Conservation (phyloP, 1,139 yeast species). For the Diutina siamensis region DNA sequence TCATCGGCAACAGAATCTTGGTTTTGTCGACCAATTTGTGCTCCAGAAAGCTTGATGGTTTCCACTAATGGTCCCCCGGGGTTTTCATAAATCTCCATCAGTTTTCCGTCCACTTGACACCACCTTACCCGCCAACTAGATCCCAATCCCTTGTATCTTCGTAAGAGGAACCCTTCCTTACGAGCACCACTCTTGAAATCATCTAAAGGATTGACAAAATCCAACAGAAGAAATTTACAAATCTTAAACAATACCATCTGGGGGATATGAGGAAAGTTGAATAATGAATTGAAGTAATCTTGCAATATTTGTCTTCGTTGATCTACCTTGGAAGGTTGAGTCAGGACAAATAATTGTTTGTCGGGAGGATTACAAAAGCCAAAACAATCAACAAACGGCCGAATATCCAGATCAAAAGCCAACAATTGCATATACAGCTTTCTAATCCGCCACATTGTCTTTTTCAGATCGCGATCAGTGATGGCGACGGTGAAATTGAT, state of each 20-base stretch:
- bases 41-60: slow-evolving; percentile 41
- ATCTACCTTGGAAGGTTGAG: slow-evolving; percentile 59
- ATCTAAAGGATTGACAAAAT: slow-evolving; percentile 55
- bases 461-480: slow-evolving; percentile 43
- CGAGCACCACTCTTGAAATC: slow-evolving; percentile 42
- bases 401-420: slow-evolving; percentile 44
- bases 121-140: slow-evolving; percentile 64
- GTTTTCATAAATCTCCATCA: slow-evolving; percentile 46
- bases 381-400: slow-evolving; percentile 44
- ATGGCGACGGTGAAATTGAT: slow-evolving; percentile 51
- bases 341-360: slow-evolving; percentile 39
- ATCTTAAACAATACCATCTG: slow-evolving; percentile 38
- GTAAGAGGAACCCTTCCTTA: slow-evolving; percentile 60
- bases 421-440: slow-evolving; percentile 47
- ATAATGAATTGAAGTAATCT: slow-evolving; percentile 48
- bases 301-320: slow-evolving; percentile 42
- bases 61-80: slow-evolving; percentile 54
- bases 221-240: slow-evolving; percentile 59
- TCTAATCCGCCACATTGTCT: slow-evolving; percentile 63
- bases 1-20: slow-evolving; percentile 52
- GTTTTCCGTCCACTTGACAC: slow-evolving; percentile 60
- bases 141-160: slow-evolving; percentile 48
- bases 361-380: slow-evolving; percentile 58
- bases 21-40: slow-evolving; percentile 58
- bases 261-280: slow-evolving; percentile 54